These are phyloP conservation scores for Collybia sp. DNA, from an alignment of 768 basidiomycete species.

Conservation along the genomic window DNA sequence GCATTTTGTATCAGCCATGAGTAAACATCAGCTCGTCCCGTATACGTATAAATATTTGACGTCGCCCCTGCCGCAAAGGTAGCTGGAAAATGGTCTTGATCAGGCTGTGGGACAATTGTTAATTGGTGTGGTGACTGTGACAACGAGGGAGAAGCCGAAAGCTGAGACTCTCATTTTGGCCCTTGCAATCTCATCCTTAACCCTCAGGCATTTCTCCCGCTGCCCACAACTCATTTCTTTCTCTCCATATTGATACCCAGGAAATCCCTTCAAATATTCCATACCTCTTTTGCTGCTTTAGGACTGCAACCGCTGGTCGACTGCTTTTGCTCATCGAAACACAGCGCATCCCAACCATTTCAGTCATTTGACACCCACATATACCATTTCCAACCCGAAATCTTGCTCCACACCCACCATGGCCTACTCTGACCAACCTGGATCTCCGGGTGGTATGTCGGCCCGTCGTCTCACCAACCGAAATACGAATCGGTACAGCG, in stretches of 20 bases:
- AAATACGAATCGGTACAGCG: constrained; percentile 95
- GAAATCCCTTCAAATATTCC: constrained; percentile 17
- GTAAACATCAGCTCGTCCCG: too few species aligned
- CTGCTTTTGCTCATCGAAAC: constrained; percentile 25
- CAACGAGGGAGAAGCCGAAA: constrained; percentile 16
- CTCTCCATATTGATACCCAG: constrained; percentile 32
- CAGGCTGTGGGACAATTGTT: too few species aligned
- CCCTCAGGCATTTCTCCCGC: too few species aligned
- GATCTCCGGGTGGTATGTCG: constrained; percentile 62
- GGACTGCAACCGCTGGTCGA: constrained; percentile 38
- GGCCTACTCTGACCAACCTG: constrained; percentile 59
- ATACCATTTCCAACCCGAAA: constrained; percentile 11
- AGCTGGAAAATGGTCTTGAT: too few species aligned
- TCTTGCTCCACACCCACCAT: constrained; percentile 35
- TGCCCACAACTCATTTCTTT: constrained; percentile 8
- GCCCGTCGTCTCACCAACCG: constrained; percentile 80
- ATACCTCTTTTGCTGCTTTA: constrained; percentile 18
- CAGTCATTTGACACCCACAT: constrained; percentile 4
- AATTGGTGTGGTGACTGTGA: neutral
- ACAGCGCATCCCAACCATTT: constrained; percentile 8
- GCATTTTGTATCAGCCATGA: too few species aligned
- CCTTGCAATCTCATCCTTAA: too few species aligned
- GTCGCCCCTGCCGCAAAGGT: too few species aligned
- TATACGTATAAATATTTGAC: too few species aligned
- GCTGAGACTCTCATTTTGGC: constrained; percentile 1